phyloP scores from a whole-genome alignment of 2,329 filamentous ascomycete species.

The Amylocarpus encephaloides region DNA sequence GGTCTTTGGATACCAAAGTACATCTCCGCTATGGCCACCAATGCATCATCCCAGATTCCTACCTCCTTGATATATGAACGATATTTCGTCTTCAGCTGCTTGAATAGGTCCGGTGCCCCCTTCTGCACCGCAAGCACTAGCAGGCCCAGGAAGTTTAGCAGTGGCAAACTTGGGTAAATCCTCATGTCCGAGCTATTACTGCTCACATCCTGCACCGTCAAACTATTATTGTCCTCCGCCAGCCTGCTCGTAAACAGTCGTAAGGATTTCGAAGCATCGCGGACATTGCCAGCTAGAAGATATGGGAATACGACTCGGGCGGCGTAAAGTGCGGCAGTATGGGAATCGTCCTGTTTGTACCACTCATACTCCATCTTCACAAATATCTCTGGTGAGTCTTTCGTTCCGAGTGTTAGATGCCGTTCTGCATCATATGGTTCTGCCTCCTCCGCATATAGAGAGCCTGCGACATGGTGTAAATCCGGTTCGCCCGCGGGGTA shows the following conservation, averaged over 20 bases:
- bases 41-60: conserved; percentile 69
- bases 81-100: conserved; percentile 78
- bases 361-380: conserved; percentile 83
- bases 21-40: conserved; percentile 88
- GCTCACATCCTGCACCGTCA: conserved; percentile 77
- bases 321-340: conserved; percentile 80
- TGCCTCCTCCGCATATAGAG: conserved; percentile 85
- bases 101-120: conserved; percentile 68
- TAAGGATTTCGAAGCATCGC: conserved; percentile 78
- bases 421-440: conserved; percentile 90
- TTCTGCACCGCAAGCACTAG: conserved; percentile 79
- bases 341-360: conserved; percentile 84
- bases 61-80: conserved; percentile 69
- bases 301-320: conserved; percentile 86
- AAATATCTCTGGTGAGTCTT: conserved; percentile 76
- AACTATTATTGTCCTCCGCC: conserved; percentile 44
- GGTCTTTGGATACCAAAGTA: conserved; percentile 92
- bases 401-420: conserved; percentile 82
- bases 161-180: conserved; percentile 84
- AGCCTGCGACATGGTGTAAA: conserved; percentile 85
- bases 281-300: conserved; percentile 81
- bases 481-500: conserved; percentile 90
- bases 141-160: conserved; percentile 89
- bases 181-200: conserved; percentile 66
- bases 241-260: conserved; percentile 68